Base-by-base conservation (phyloP, 768 basidiomycete genomes). In the Leucocoprinus leucothites region DNA sequence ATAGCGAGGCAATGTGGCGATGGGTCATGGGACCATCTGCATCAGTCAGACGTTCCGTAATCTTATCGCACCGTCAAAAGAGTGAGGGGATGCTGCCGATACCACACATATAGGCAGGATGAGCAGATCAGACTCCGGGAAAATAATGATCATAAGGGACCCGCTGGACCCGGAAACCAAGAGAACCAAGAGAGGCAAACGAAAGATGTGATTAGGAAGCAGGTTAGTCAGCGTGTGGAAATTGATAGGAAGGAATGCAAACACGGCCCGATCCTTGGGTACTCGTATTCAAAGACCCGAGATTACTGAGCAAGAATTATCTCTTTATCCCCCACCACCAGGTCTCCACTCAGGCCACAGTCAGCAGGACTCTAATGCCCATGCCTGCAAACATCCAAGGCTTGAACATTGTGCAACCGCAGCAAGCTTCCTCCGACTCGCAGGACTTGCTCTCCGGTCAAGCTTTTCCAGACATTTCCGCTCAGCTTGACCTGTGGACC, bases 401-500 rank as follows among this genome's bases (percentile, higher is more conserved):
- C 26, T 86, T 94, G 67, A 91, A 93, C 71, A 74, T 91, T 69
- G 78, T 94, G 51, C 84, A 86, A 40, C 54, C 43, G 78, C 85
- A 40, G 62, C 71, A 71, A 24, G 65, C 69, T 16, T 62, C 75
- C 14, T 62, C 72, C 4, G 75, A 79, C 60, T 64, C 69, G 25
- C 80, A 82, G 65, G 85, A 89, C 57, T 75, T 89, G 22, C 79
- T 90, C 57, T 71, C 81, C 0, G 74, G 82, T 0, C 80, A 82
- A 22, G 74, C 85, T 0, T 89, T 83, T 65, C 85, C 87, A 9
- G 91, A 93, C 70, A 76, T 92, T 52, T 76, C 78, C 18, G 85
- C 89, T 0, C 89, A 89, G 66, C 84, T 91, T 51, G 86, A 87
- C 67, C 75, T 94, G 51, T 94, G 92, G 92, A 87, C 89, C 13